Base-by-base conservation (phyloP, 495 filamentous ascomycete species). In the Rusavskia elegans region DNA sequence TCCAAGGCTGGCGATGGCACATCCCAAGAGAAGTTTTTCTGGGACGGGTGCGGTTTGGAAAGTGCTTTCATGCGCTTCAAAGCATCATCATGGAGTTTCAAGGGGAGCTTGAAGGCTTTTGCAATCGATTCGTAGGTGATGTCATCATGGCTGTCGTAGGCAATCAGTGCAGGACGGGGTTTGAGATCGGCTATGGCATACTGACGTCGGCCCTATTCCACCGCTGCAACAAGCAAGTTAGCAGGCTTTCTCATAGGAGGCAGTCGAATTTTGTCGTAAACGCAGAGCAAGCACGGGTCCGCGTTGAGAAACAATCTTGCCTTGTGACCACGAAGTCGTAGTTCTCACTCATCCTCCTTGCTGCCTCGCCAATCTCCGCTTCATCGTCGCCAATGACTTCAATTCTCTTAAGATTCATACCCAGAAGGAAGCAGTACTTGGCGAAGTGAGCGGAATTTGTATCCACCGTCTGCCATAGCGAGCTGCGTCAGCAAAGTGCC, bases 91-190 rank as follows among this genome's bases (percentile, higher is more conserved):
- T 98, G 87, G 16, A 95, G 72, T 52, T 78, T 72, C 0, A 97
- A 73, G 11, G 81, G 76, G 2, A 95, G 73, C 37, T 67, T 64
- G 64, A 95, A 98, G 21, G 89, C 92, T 56, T 87, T 86, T 39
- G 87, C 92, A 60, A 98, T 89, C 21, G 89, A 89, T 60, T 81
- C 68, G 72, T 98, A 98, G 37, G 92, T 97, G 56, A 98, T 97
- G 61, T 98, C 92, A 61, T 98, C 92, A 68, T 97, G 92, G 51
- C 84, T 92, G 25, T 27, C 7, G 32, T 37, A 10, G 25, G 45
- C 40, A 32, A 45, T 54, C 52, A 55, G 45, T 51, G 49, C n/a
- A 44, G 23, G 23, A 49, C 42, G 52, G 45, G 6, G 6, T 13
- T 5, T 48, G 53, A 54, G 48, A n/a, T 17, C 1, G 1, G 48